Evolutionary conservation across 441 rosid genomes (phyloP), one percentile per base, ranked within the genome.

Genomic region (Populus hybrid): DNA sequence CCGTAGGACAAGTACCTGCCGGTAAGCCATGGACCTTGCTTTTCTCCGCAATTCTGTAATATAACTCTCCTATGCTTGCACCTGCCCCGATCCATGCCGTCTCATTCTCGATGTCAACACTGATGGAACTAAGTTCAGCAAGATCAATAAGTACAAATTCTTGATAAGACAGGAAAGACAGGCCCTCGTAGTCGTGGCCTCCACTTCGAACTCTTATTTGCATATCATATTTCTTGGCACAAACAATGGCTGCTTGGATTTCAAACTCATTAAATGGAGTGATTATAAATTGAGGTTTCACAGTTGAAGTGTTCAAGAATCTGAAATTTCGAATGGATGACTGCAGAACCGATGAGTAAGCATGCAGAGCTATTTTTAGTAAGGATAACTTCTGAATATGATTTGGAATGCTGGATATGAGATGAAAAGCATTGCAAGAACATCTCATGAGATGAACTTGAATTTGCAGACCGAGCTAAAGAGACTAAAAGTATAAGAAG

Each of bases 151-250:
- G 78, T 33, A 87, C 72, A 66, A 90, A 80, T 38, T 88, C 92
- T 24, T 73, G 70, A 5, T 81, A 63, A 18, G 89, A 84, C 61
- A 79, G 76, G 74, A 85, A 93, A 0, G 94, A 93, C 23, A 85
- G 31, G 3, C 92, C 98, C 24, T 89, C 94, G 71, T 84, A 91
- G 71, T 93, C 97, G 29, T 91, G 97, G 21, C 93, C 97, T 1
- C 94, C 96, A 69, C 98, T 91, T 2, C 94, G 85, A 72, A 90
- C 88, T 74, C 86, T 87, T 65, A 93, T 74, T 16, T 74, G 82
- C 23, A 79, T 77, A 11, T 86, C 86, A 6, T 81, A 45, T 9
- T 76, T 40, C 67, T 78, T 83, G 36, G 87, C 77, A 78, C 93
- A 90, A 3, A 70, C 29, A 4, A 92, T 84, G 14, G 93, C 88